Conservation (phyloP, 371 early-diverging fungal genomes). For the Dichotomocladium elegans region DNA sequence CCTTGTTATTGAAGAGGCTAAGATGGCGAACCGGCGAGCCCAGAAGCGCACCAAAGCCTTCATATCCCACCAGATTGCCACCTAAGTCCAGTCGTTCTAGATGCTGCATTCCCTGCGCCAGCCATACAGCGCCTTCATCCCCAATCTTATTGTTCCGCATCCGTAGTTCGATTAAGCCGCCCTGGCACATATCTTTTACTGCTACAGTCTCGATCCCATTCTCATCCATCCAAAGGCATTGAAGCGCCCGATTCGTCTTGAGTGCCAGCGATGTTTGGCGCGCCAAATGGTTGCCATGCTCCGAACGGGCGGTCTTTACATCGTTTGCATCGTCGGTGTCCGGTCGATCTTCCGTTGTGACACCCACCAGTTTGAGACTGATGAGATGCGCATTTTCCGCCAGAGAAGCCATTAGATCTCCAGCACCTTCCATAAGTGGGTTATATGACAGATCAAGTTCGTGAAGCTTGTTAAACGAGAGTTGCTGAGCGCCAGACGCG, state of each 20-base stretch:
- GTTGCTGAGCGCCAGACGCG: constrained; percentile 23
- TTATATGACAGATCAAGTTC: constrained; percentile 57
- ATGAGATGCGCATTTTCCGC: constrained; percentile 29
- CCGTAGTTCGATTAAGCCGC: constrained; percentile 31
- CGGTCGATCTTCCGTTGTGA: constrained; percentile 14
- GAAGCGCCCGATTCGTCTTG: constrained; percentile 24
- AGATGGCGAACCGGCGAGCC: constrained; percentile 37
- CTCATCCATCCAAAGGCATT: constrained; percentile 47
- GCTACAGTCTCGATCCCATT: constrained; percentile 43
- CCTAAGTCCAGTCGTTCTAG: constrained; percentile 44
- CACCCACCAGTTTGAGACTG: constrained; percentile 39
- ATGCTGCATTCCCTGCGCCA: constrained; percentile 23
- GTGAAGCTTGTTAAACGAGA: constrained; percentile 26
- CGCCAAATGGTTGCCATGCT: constrained; percentile 45
- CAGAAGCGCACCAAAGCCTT: constrained; percentile 39
- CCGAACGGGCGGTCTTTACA: constrained; percentile 11
- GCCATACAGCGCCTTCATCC: constrained; percentile 38
- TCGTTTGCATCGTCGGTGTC: constrained; percentile 15
- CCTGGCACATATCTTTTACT: constrained; percentile 9
- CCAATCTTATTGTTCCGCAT: constrained; percentile 52
- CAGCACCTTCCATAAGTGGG: constrained; percentile 45
- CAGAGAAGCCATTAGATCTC: constrained; percentile 30
- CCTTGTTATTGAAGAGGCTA: constrained; percentile 49
- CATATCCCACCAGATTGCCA: constrained; percentile 39
- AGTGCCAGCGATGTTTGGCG: constrained; percentile 26